A percentile compares a stretch with the other conserved stretches of the same genome.
phyloP scores from a whole-genome alignment of 2,329 filamentous ascomycete genomes.

The Plectosphaerella plurivora region DNA sequence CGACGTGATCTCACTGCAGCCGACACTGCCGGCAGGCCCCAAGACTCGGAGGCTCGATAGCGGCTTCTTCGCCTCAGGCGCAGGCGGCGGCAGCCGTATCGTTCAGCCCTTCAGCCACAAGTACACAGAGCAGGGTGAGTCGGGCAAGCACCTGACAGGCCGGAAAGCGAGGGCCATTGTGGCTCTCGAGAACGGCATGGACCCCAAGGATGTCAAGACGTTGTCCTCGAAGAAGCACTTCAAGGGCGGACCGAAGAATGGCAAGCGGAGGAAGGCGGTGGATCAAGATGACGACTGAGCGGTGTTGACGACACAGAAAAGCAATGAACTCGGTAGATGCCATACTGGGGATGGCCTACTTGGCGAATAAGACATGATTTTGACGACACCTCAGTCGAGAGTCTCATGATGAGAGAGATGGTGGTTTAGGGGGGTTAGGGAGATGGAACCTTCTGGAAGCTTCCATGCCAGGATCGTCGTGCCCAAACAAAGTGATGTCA shows the following conservation, averaged over 20 bases:
- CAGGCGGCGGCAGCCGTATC: slow-evolving; percentile 60
- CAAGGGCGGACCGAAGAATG: slow-evolving; percentile 66
- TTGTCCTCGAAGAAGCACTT: slow-evolving; percentile 85
- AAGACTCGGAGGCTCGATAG: slow-evolving; percentile 80
- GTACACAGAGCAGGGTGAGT: slow-evolving; percentile 74
- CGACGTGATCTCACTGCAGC: slow-evolving; percentile 46
- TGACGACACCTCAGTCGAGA: neutral
- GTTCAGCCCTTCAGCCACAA: slow-evolving; percentile 84
- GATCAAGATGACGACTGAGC: slow-evolving; percentile 29
- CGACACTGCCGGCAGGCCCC: slow-evolving; percentile 53
- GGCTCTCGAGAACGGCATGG: slow-evolving; percentile 79
- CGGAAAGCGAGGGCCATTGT: slow-evolving; percentile 78
- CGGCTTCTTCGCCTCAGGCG: slow-evolving; percentile 72
- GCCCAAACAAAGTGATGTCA: slow-evolving; percentile 1
- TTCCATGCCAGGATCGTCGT: slow-evolving; percentile 13
- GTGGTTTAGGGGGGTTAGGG: neutral
- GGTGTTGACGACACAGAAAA: neutral
- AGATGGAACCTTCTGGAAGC: slow-evolving; percentile 26
- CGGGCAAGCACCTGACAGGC: slow-evolving; percentile 67
- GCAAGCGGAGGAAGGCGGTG: slow-evolving; percentile 47
- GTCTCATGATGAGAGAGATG: slow-evolving; percentile 4
- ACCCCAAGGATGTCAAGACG: slow-evolving; percentile 69
- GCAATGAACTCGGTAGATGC: neutral
- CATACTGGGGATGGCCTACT: neutral
- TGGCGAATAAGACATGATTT: neutral